These are phyloP conservation scores for Psilocybe sp. DNA, from an alignment of 768 basidiomycete species.

Conservation along the genomic window DNA sequence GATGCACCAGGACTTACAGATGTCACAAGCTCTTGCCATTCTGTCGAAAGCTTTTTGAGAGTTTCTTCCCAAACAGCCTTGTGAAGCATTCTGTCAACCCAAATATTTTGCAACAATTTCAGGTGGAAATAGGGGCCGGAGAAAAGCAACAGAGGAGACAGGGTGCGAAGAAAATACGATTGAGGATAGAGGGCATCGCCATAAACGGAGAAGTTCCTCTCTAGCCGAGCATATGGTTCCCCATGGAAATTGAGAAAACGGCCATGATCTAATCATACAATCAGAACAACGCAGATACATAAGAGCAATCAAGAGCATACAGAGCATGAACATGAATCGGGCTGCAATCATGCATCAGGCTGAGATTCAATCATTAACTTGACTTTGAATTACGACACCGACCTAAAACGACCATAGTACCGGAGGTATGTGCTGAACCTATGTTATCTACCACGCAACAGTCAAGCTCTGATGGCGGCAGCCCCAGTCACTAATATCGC, in stretches of 20 bases:
- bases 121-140: slow-evolving; percentile 43
- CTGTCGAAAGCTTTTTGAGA: slow-evolving; percentile 18
- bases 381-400: not conserved
- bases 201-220: slow-evolving; percentile 37
- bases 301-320: not conserved
- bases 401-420: not conserved
- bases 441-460: slow-evolving; percentile 20
- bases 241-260: slow-evolving; percentile 44
- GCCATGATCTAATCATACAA: slow-evolving; percentile 23
- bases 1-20: slow-evolving; percentile 29
- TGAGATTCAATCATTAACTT: not conserved
- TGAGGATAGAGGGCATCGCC: slow-evolving; percentile 9
- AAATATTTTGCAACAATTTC: slow-evolving; percentile 39
- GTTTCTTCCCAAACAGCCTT: slow-evolving; percentile 18
- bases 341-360: slow-evolving; percentile 6
- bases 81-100: slow-evolving; percentile 42
- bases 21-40: slow-evolving; percentile 30
- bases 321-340: not conserved
- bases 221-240: slow-evolving; percentile 37
- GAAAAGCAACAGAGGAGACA: slow-evolving; percentile 38
- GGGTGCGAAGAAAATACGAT: slow-evolving; percentile 31
- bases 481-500: no score
- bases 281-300: slow-evolving; percentile 21
- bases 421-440: slow-evolving; percentile 13
- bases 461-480: no score